Conservation (phyloP, 2,329 filamentous ascomycete species). For the Colletotrichum spaethianum region DNA sequence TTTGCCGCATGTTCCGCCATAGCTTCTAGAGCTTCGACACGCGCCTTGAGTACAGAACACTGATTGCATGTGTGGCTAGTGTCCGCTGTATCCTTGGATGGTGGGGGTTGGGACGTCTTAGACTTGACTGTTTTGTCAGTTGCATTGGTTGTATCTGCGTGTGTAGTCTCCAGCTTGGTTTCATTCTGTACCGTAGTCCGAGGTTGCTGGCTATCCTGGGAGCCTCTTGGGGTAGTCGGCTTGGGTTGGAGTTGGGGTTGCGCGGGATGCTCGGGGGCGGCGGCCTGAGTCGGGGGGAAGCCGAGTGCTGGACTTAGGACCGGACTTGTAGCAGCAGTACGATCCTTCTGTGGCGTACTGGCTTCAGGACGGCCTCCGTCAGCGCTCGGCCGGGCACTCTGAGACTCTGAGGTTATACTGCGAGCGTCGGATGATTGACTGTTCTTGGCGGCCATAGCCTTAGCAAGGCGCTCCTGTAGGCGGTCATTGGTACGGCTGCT, state of each 20-base stretch:
- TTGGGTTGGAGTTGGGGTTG: background rate
- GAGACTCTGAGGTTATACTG: constrained; percentile 15
- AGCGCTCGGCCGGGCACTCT: constrained; percentile 15
- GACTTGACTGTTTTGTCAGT: background rate
- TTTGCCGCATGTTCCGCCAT: constrained; percentile 7
- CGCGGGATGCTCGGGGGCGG: background rate
- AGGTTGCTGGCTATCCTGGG: background rate
- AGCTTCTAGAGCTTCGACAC: constrained; percentile 27
- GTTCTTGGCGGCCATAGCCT: constrained; percentile 82
- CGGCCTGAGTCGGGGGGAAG: background rate
- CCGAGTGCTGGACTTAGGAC: background rate
- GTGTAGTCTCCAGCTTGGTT: background rate
- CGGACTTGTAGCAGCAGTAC: background rate
- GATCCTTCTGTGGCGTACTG: background rate
- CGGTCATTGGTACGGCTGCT: constrained; percentile 80
- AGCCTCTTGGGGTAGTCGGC: background rate
- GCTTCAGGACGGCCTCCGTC: constrained; percentile 12
- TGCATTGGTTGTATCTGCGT: too few relatives aligned
- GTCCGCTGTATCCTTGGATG: background rate
- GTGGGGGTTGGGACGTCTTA: background rate
- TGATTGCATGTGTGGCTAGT: constrained; percentile 16
- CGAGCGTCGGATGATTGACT: constrained; percentile 28
- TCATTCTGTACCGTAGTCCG: background rate
- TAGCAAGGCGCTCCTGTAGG: constrained; percentile 89
- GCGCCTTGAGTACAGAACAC: constrained; percentile 20